A percentile compares a stretch with the other conserved stretches of the same genome.
These are phyloP conservation scores for Lactarius vividus DNA, from an alignment of 768 basidiomycete species.

Conservation along the genomic window DNA sequence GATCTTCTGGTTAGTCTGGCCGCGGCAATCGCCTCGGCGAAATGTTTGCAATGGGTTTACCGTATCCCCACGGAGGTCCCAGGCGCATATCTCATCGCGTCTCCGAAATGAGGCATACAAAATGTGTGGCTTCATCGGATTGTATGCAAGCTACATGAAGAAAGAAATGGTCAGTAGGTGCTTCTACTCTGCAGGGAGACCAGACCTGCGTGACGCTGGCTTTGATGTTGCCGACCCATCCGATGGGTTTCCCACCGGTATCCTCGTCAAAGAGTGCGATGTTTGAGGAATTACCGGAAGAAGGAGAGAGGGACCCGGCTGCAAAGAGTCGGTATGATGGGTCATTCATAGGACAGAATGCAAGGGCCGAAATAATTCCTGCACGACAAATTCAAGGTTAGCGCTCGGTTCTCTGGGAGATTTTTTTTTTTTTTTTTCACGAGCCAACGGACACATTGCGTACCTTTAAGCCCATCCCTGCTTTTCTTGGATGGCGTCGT, in stretches of 20 bases:
- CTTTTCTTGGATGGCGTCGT: slow-evolving; percentile 76
- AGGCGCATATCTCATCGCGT: slow-evolving; percentile 58
- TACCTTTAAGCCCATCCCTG: slow-evolving; percentile 86
- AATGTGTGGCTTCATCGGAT: slow-evolving; percentile 65
- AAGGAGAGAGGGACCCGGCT: slow-evolving; percentile 68
- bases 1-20: slow-evolving; percentile 64
- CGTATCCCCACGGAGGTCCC: slow-evolving; percentile 72
- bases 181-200: background rate
- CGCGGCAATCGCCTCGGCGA: slow-evolving; percentile 19
- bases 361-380: slow-evolving; percentile 83
- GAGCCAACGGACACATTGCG: slow-evolving; percentile 4
- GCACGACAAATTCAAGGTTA: slow-evolving; percentile 8
- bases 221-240: slow-evolving; percentile 57
- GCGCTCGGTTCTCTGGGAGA: background rate
- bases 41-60: slow-evolving; percentile 42
- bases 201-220: slow-evolving; percentile 57
- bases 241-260: slow-evolving; percentile 50
- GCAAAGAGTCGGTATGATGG: slow-evolving; percentile 61
- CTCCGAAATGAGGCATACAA: slow-evolving; percentile 80
- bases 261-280: slow-evolving; percentile 67
- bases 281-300: slow-evolving; percentile 45
- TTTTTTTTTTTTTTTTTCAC: background rate
- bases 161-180: slow-evolving; percentile 8
- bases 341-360: slow-evolving; percentile 65
- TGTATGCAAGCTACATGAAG: slow-evolving; percentile 62